These are phyloP conservation scores for Kodamaea derodonti DNA, from an alignment of 1,139 yeast species.

Conservation along the genomic window DNA sequence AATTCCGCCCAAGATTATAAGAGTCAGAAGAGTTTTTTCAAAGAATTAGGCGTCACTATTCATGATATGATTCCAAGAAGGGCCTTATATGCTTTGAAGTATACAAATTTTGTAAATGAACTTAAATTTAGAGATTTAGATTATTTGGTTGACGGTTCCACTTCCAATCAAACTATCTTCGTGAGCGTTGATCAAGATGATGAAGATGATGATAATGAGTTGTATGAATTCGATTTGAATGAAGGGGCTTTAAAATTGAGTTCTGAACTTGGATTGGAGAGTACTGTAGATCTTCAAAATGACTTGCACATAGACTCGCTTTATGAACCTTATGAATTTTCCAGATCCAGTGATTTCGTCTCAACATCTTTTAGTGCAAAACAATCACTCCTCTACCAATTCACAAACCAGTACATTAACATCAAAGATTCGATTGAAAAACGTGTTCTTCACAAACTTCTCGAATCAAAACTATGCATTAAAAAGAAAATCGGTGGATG, in stretches of 20 bases:
- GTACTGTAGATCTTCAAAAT: not conserved
- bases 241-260: not conserved
- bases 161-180: constrained; percentile 55
- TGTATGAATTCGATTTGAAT: not conserved
- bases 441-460: constrained; percentile 13
- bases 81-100: constrained; percentile 67
- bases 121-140: constrained; percentile 59
- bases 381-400: constrained; percentile 60
- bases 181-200: constrained; percentile 44
- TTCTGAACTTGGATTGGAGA: constrained; percentile 2
- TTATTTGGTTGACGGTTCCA: constrained; percentile 52
- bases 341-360: not conserved
- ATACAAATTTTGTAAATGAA: constrained; percentile 66
- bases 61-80: constrained; percentile 64
- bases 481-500: constrained; percentile 40
- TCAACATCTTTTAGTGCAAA: constrained; percentile 26
- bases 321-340: not conserved
- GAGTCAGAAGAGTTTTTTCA: constrained; percentile 22
- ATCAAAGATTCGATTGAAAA: constrained; percentile 11
- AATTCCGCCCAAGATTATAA: not conserved
- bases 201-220: constrained; percentile 32
- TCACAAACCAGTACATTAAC: constrained; percentile 49
- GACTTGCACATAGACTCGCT: constrained; percentile 3
- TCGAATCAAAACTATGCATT: constrained; percentile 30
- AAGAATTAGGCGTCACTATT: constrained; percentile 21